A percentile compares a stretch with the other conserved stretches of the same genome.
phyloP scores from a whole-genome alignment of 2,329 filamentous ascomycete genomes.

The Cladosporium velox region DNA sequence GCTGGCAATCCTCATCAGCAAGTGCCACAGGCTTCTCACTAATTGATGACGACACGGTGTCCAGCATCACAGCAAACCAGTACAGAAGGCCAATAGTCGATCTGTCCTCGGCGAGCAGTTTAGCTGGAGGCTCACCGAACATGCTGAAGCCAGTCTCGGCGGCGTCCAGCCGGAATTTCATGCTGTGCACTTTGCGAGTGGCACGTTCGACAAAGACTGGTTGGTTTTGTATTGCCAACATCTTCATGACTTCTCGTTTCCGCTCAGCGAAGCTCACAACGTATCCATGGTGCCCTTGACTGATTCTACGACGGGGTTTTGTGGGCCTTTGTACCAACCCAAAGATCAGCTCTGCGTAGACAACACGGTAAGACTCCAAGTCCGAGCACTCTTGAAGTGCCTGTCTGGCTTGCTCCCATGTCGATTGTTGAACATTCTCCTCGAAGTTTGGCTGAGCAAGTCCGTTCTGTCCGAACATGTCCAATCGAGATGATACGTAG shows the following conservation, averaged over 20 bases:
- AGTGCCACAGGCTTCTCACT: slow-evolving; percentile 9
- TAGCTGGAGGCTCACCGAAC: neutral
- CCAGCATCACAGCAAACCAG: slow-evolving; percentile 16
- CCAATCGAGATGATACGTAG: neutral
- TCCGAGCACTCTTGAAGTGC: slow-evolving; percentile 10
- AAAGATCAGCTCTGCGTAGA: slow-evolving; percentile 12
- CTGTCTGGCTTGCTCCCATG: slow-evolving; percentile 3
- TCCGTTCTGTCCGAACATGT: neutral
- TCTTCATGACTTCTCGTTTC: slow-evolving; percentile 8
- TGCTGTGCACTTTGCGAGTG: slow-evolving; percentile 10
- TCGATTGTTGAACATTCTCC: slow-evolving; percentile 1
- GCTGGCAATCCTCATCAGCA: slow-evolving; percentile 11
- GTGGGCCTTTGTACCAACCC: slow-evolving; percentile 6
- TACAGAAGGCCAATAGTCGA: slow-evolving; percentile 8
- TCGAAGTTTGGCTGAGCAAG: neutral
- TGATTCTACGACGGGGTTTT: neutral
- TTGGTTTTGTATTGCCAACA: slow-evolving; percentile 10
- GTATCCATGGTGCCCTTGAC: neutral
- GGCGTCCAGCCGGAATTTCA: slow-evolving; percentile 11
- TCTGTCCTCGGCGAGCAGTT: neutral
- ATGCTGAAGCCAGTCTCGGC: slow-evolving; percentile 13
- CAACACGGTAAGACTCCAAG: slow-evolving; percentile 10
- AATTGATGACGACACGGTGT: slow-evolving; percentile 13
- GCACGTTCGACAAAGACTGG: slow-evolving; percentile 5
- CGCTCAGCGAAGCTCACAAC: neutral